A percentile compares a stretch with the other conserved stretches of the same genome.
Evolutionary conservation across 2,329 filamentous ascomycete genomes (phyloP).

Genomic region (Fonsecaea pugnacius): DNA sequence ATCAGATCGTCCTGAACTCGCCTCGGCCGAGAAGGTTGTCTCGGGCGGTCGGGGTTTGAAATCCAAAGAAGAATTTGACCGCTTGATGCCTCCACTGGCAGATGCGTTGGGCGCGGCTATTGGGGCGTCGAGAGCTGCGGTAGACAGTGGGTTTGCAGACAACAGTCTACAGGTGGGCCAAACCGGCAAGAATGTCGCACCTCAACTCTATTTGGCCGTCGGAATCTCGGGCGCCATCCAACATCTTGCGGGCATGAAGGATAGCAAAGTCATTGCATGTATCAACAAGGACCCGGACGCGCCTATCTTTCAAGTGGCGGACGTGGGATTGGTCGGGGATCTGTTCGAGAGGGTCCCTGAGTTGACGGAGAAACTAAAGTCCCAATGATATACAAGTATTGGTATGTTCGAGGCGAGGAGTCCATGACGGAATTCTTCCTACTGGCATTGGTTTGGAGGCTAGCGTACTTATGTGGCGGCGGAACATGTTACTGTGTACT

Average conservation of each 20-base stretch:
- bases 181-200: slow-evolving; percentile 97
- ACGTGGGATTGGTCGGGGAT: slow-evolving; percentile 93
- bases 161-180: slow-evolving; percentile 98
- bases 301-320: slow-evolving; percentile 97
- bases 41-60: slow-evolving; percentile 93
- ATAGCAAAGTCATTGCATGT: slow-evolving; percentile 98
- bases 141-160: slow-evolving; percentile 96
- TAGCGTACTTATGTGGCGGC: background rate
- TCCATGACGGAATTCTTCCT: background rate
- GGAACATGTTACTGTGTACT: background rate
- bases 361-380: slow-evolving; percentile 90
- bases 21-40: slow-evolving; percentile 85
- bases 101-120: slow-evolving; percentile 94
- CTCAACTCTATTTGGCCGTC: slow-evolving; percentile 90
- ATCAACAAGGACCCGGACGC: slow-evolving; percentile 99
- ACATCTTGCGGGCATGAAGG: slow-evolving; percentile 99
- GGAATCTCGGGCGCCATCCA: slow-evolving; percentile 98
- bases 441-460: background rate
- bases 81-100: slow-evolving; percentile 85
- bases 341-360: slow-evolving; percentile 95
- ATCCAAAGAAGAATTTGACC: slow-evolving; percentile 97
- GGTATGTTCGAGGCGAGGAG: background rate
- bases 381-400: background rate
- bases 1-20: slow-evolving; percentile 90
- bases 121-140: slow-evolving; percentile 89